These are phyloP conservation scores for Osmanthus fragrans DNA, from an alignment of 257 asterid species.

Conservation along the genomic window DNA sequence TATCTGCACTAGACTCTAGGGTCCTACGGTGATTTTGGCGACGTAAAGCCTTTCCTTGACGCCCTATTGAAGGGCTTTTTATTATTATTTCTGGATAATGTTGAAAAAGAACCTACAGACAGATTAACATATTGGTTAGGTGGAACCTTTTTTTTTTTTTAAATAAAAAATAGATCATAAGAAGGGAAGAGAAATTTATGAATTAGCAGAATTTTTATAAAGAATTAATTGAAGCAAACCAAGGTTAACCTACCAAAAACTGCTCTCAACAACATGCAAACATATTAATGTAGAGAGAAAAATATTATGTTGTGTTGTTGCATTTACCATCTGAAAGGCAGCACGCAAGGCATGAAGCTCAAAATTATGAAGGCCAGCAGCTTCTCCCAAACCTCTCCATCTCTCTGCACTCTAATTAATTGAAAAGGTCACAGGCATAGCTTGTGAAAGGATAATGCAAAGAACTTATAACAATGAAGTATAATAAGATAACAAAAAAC, in stretches of 20 bases:
- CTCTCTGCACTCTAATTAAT: constrained; percentile 79
- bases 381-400: constrained; percentile 70
- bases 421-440: constrained; percentile 21
- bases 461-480: constrained; percentile 13
- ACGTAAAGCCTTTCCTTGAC: constrained; percentile 93
- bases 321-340: constrained; percentile 80
- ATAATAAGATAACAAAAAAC: background rate
- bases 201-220: background rate
- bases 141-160: background rate
- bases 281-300: background rate
- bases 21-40: constrained; percentile 72
- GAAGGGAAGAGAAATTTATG: background rate
- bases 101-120: constrained; percentile 64
- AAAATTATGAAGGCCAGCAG: constrained; percentile 72
- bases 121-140: constrained; percentile 25
- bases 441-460: background rate
- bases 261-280: constrained; percentile 5
- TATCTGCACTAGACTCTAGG: constrained; percentile 50
- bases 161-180: background rate
- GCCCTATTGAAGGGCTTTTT: constrained; percentile 72
- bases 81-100: constrained; percentile 59
- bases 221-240: constrained; percentile 12
- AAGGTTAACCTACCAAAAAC: constrained; percentile 8
- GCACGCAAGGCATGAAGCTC: constrained; percentile 93
- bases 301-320: background rate